Base-by-base conservation (phyloP, 495 filamentous ascomycete species). In the Pseudotulostoma volvatum region DNA sequence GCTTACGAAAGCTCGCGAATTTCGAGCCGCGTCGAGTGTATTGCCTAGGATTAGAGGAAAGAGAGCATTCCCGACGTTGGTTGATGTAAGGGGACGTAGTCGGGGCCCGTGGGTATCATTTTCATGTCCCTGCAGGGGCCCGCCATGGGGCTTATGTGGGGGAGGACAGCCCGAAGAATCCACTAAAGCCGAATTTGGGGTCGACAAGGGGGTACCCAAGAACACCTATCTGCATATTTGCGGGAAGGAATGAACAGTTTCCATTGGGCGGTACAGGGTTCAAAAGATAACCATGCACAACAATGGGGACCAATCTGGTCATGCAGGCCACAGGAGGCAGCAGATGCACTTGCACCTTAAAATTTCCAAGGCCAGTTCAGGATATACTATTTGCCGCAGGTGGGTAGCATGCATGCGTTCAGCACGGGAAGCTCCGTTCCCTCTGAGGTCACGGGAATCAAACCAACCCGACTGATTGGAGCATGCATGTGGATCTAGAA, bases 371-470 rank as follows among this genome's bases (percentile, higher is more conserved):
- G 47, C 43, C 14, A 25, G 37, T 37, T 42, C 49, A 28, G 25
- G 38, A 34, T 34, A 44, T 53, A 51, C 51, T 38, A 67, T 64
- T 64, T 63, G 63, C 57, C 48, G 48, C 55, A 43, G 44, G 44
- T 41, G 36, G 53, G 31, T 32, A 15, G 42, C 44, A 51, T 52
- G 52, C 55, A 54, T 46, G 51, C 49, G 44, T 42, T 54, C 38
- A 47, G 46, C 52, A 51, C 59, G 60, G 56, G 56, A 56, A 52
- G 42, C 50, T 55, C 55, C 51, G 56, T 57, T 51, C 37, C 53
- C 51, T 53, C 53, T 57, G 40, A 44, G 47, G 55, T 64, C 63
- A 67, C 61, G 63, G 55, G 61, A 67, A 19, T 47, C 46, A 48
- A 36, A 53, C 32, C 47, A 52, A 50, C 57, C 63, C 61, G 53